Base-by-base conservation (phyloP, 129 eudicot genomes). In the Erigeron canadensis region DNA sequence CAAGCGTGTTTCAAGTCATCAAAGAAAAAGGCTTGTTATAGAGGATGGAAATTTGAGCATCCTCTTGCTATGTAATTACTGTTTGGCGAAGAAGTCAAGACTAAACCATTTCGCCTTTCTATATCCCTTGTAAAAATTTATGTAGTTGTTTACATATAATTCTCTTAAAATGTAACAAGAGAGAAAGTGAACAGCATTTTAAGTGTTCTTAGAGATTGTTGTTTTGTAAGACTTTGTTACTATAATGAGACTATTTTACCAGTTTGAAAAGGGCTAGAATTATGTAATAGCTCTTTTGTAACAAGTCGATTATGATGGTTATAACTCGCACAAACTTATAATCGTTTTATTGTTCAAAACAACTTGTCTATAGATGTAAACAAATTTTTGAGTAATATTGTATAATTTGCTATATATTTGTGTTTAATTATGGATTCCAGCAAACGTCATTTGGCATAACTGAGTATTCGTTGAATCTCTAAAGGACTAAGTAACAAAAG, bases 31-130 rank as follows among this genome's bases (percentile, higher is more conserved):
- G 70, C 80, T 47, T 53, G 79, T 48, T 44, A 42, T 53, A 50
- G 66, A 77, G 77, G 18, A 77, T 17, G 53, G 43, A 46, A 63
- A 67, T 56, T 63, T 7, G 59, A 63, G 72, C 46, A 59, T 67
- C 62, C 73, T 67, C 63, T 23, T 67, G 56, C 47, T 70, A 66
- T 82, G 86, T 82, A 82, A 82, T 78, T 82, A 82, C 71, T 51
- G 38, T 68, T 73, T 67, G 62, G 67, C 40, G 10, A 17, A 54
- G 10, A 17, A 62, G 64, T 63, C 72, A 47, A 17, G 65, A 34
- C 8, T 41, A 42, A 41, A 64, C 45, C 79, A 42, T 66, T 66
- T 67, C 17, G 9, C 42, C 40, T 62, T 69, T 42, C n/a, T 37
- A 23, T 63, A 38, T 28, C 34, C 55, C 22, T 65, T 70, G 81